Conservation (phyloP, 345 rosid genomes). For the Corymbia maculata region DNA sequence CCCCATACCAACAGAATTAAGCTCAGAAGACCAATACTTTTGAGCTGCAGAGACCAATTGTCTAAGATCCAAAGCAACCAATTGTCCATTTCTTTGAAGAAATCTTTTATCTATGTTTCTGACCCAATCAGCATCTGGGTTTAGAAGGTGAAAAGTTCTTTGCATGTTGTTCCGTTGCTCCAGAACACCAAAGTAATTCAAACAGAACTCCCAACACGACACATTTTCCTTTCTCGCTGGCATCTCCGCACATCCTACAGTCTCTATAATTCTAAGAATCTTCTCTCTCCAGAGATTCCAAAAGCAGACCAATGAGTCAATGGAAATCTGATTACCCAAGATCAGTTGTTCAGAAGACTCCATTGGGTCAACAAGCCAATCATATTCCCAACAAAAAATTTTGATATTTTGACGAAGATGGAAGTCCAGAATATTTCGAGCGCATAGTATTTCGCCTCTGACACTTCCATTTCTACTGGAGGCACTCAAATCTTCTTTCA, state of each 20-base stretch:
- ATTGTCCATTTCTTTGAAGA: not conserved
- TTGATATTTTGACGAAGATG: constrained; percentile 6
- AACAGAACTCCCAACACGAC: constrained; percentile 25
- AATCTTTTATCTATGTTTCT: not conserved
- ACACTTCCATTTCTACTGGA: constrained; percentile 12
- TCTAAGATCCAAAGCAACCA: constrained; percentile 3
- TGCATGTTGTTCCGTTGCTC: not conserved
- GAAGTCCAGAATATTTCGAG: constrained; percentile 28
- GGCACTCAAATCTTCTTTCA: constrained; percentile 16
- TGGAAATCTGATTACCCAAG: constrained; percentile 2
- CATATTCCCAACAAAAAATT: constrained; percentile 16
- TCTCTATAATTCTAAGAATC: constrained; percentile 10
- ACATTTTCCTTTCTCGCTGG: not conserved
- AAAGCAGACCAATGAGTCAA: constrained; percentile 21
- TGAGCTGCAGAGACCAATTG: constrained; percentile 21
- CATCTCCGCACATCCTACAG: not conserved
- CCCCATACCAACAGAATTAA: constrained; percentile 22
- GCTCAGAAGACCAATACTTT: constrained; percentile 24
- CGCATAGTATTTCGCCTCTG: constrained; percentile 23
- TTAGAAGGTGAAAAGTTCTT: constrained; percentile 13
- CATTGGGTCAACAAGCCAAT: constrained; percentile 3
- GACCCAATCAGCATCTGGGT: constrained; percentile 23
- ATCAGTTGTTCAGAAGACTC: constrained; percentile 2
- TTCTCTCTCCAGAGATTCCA: constrained; percentile 38
- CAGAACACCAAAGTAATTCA: constrained; percentile 38